Percentiles rank a stretch among this genome's conserved stretches.
phyloP scores from a whole-genome alignment of 2,329 filamentous ascomycete genomes.

The Fusarium begoniae region DNA sequence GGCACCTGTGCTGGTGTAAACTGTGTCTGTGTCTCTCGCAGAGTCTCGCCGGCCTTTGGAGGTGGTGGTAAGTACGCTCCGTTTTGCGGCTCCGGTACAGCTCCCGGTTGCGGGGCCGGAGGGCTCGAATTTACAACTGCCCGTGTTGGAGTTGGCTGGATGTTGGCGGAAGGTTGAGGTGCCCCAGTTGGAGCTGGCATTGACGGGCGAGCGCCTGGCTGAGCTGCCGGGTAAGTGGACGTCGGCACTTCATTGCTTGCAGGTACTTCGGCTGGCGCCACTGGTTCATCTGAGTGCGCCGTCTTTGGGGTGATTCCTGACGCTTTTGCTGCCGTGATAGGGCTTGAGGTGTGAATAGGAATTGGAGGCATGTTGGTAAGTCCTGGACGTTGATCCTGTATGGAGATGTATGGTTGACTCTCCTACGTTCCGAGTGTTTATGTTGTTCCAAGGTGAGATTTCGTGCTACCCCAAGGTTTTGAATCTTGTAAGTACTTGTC shows the following conservation, averaged over 20 bases:
- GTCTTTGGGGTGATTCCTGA: slow-evolving; percentile 60
- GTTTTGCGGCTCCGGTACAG: slow-evolving; percentile 56
- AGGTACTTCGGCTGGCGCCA: slow-evolving; percentile 33
- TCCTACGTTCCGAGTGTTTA: not conserved
- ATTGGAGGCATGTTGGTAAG: slow-evolving; percentile 65
- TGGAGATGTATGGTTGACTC: not conserved
- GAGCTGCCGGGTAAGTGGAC: slow-evolving; percentile 42
- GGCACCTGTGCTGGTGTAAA: slow-evolving; percentile 58
- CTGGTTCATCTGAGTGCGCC: slow-evolving; percentile 36
- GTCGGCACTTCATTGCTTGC: slow-evolving; percentile 45
- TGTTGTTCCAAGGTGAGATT: not conserved
- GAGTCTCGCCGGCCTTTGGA: slow-evolving; percentile 59
- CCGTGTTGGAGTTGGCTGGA: slow-evolving; percentile 56
- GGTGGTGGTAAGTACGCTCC: slow-evolving; percentile 56
- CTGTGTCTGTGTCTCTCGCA: slow-evolving; percentile 46
- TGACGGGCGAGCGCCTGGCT: slow-evolving; percentile 45
- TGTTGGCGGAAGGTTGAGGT: slow-evolving; percentile 46
- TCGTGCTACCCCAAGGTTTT: not conserved
- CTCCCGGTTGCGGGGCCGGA: slow-evolving; percentile 66
- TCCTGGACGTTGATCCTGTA: not conserved
- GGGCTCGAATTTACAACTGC: slow-evolving; percentile 50
- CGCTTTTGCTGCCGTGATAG: slow-evolving; percentile 66
- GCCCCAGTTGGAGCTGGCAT: slow-evolving; percentile 56
- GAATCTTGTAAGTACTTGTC: not conserved
- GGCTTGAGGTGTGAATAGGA: slow-evolving; percentile 66